Conservation (phyloP, 2,329 filamentous ascomycete genomes). For the Onygena corvina region DNA sequence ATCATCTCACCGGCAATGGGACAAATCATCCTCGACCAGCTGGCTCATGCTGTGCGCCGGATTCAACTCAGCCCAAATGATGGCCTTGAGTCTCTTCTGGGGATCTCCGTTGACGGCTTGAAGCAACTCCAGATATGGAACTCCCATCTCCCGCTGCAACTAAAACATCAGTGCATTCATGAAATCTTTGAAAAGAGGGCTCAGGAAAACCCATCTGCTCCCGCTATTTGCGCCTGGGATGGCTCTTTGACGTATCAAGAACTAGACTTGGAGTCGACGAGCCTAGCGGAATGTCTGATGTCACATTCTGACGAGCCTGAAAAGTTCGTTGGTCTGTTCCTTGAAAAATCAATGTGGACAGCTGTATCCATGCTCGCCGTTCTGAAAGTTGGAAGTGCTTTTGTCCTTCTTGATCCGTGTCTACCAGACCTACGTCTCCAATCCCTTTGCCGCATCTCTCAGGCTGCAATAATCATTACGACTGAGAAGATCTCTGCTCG, state of each 20-base stretch:
- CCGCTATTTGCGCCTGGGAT: conserved; percentile 18
- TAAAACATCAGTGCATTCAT: too few species aligned
- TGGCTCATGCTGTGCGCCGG: too few species aligned
- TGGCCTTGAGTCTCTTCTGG: too few species aligned
- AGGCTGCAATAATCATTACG: too few species aligned
- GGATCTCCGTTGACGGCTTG: too few species aligned
- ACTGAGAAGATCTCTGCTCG: conserved; percentile 13
- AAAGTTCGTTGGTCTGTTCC: conserved; percentile 11
- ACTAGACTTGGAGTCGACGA: conserved; percentile 17
- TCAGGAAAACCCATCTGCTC: conserved; percentile 13
- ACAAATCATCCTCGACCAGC: too few species aligned
- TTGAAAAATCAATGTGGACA: conserved; percentile 15
- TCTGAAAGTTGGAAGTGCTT: conserved; percentile 15
- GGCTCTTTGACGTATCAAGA: conserved; percentile 13
- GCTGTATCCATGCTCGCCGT: conserved; percentile 13
- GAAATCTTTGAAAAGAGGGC: too few species aligned
- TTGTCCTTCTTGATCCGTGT: conserved; percentile 11
- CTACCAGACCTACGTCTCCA: conserved; percentile 26
- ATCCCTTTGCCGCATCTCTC: conserved; percentile 6
- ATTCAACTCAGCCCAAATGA: too few species aligned
- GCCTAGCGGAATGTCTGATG: conserved; percentile 8
- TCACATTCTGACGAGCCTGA: conserved; percentile 9
- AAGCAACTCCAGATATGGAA: too few species aligned
- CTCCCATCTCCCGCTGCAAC: too few species aligned
- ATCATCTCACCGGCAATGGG: too few species aligned